Base-by-base conservation (phyloP, 495 filamentous ascomycete species). In the Penicillium maclennaniae region DNA sequence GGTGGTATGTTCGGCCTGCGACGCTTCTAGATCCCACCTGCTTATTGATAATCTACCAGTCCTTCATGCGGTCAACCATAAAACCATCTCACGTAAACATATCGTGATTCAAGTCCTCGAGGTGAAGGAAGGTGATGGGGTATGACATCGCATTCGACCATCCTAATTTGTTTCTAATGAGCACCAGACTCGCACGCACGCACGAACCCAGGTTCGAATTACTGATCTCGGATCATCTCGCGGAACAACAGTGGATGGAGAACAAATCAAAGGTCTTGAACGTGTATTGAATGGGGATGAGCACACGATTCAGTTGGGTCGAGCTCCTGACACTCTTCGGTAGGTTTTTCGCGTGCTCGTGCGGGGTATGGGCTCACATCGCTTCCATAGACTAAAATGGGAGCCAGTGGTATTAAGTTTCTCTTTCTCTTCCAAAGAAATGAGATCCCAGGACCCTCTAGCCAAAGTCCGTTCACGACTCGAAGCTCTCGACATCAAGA, bases 1-100 rank as follows among this genome's bases (percentile, higher is more conserved):
- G 68, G 68, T 52, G 70, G 72, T 73, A 67, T 31, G 58, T 44
- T 4, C 34, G 45, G 6, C 25, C 38, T 21, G 12, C 20, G 7
- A 34, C 41, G 14, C n/a, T 12, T 2, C 17, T 12, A 37, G 9
- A 21, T 31, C 14, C 47, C 26, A 39, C 38, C 58, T 70, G 37
- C 47, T 12, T 4, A n/a, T 6, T 6, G 19, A 27, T 10, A 3
- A 10, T 21, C 27, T 21, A 44, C 42, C 12, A 44, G 42, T 25
- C 27, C 42, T 44, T 7, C 62, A 84, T 84, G 66, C 67, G 47
- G 79, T 89, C 69, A 46, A 77, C 7, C 75, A 91, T 51, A 86
- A 87, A 54, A 83, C 83, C 6, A 85, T 98, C 45, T 98, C 93
- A n/a, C 80, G 92, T 27, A 86, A 92, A 55, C 93, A 98, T 67